These are phyloP conservation scores for Raddia guianensis DNA, from an alignment of 176 grass and related monocot genomes.

Conservation along the genomic window DNA sequence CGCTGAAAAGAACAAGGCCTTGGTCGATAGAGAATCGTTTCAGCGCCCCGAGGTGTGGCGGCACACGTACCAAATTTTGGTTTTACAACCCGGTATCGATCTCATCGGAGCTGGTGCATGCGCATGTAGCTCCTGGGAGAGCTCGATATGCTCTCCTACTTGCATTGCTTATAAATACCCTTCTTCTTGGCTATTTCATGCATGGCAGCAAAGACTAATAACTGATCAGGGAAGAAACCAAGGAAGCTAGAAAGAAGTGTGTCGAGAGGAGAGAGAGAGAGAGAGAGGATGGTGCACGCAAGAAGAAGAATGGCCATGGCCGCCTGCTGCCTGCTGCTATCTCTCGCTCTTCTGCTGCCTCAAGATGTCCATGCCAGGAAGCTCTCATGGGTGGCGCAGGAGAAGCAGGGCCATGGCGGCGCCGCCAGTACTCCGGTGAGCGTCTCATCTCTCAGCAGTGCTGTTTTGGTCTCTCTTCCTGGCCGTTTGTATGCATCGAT, in stretches of 20 bases:
- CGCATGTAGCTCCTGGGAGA: conserved; percentile 20
- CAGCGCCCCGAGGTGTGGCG: conserved; percentile 16
- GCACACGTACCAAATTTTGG: conserved; percentile 31
- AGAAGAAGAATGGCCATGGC: conserved; percentile 9
- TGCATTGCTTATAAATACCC: conserved; percentile 35
- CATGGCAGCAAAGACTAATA: neutral
- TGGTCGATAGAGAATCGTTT: neutral
- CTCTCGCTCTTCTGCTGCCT: conserved; percentile 1
- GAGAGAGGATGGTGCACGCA: neutral
- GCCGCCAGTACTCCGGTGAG: conserved; percentile 1
- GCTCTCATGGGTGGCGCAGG: neutral
- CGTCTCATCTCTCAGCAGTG: neutral
- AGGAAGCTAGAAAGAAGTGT: no score
- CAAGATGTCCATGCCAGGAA: conserved; percentile 31
- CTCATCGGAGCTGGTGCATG: conserved; percentile 1
- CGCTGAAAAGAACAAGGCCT: no score
- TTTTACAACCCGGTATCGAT: neutral
- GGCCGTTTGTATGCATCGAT: neutral
- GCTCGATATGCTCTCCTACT: neutral
- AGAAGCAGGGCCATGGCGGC: conserved; percentile 18
- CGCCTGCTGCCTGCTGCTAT: conserved; percentile 6
- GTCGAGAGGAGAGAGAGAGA: neutral
- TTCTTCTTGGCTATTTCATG: conserved; percentile 15
- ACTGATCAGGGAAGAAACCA: neutral
- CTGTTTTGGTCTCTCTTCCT: neutral